Conservation (phyloP, 345 rosid species). For the Moricandia moricandioides region DNA sequence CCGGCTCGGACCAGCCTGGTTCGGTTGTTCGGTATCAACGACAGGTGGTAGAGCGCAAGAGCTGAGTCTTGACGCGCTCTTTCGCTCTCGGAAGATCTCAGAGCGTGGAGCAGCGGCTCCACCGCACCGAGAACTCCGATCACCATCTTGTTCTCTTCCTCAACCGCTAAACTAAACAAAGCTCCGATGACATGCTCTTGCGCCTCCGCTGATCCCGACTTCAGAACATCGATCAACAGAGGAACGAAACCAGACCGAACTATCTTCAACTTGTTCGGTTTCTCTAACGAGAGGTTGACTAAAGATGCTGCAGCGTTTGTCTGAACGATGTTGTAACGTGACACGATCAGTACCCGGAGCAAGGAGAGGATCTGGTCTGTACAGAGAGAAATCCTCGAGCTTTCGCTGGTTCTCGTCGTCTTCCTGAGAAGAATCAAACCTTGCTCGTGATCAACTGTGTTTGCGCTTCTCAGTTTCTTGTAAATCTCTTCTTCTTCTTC, state of each 20-base stretch:
- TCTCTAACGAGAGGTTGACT: slow-evolving; percentile 74
- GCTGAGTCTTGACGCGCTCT: slow-evolving; percentile 66
- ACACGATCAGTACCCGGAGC: slow-evolving; percentile 48
- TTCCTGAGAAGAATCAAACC: slow-evolving; percentile 53
- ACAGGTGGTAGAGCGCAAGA: slow-evolving; percentile 70
- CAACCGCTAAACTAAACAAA: slow-evolving; percentile 74
- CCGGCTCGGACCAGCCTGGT: slow-evolving; percentile 62
- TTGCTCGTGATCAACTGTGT: slow-evolving; percentile 57
- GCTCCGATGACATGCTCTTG: slow-evolving; percentile 81
- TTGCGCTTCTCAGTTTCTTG: slow-evolving; percentile 46
- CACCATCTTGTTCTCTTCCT: slow-evolving; percentile 77
- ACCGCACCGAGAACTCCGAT: slow-evolving; percentile 82
- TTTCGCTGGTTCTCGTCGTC: slow-evolving; percentile 51
- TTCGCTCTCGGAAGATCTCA: slow-evolving; percentile 56
- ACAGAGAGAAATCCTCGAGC: slow-evolving; percentile 49
- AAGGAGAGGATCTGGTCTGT: slow-evolving; percentile 48
- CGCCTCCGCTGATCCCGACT: slow-evolving; percentile 64
- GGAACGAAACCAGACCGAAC: slow-evolving; percentile 78
- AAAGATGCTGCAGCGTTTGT: slow-evolving; percentile 67
- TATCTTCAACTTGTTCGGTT: slow-evolving; percentile 59
- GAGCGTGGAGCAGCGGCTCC: slow-evolving; percentile 66
- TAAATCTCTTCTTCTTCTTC: slow-evolving; percentile 52
- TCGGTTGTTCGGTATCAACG: slow-evolving; percentile 59
- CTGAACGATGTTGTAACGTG: slow-evolving; percentile 62
- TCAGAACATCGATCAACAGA: slow-evolving; percentile 54